Percentiles rank a stretch among this genome's conserved stretches.
phyloP scores from a whole-genome alignment of 192 early-diverging fungal species.

The Backusella mclennaniae region DNA sequence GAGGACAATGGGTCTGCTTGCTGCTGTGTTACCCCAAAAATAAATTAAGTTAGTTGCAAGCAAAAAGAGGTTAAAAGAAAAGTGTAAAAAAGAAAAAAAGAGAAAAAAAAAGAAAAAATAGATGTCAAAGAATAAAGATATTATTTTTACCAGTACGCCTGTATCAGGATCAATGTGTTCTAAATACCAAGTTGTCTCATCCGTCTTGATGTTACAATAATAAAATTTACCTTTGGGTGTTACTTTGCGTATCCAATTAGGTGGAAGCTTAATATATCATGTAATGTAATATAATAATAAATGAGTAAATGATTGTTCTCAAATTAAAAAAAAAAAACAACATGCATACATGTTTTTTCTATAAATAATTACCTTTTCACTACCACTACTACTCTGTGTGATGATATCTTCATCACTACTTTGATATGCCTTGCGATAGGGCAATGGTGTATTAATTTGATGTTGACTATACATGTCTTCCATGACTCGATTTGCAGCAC shows the following conservation, averaged over 20 bases:
- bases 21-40: not conserved
- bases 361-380: not conserved
- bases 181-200: constrained; percentile 56
- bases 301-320: not conserved
- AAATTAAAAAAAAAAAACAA: not conserved
- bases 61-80: not conserved
- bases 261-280: constrained; percentile 36
- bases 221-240: constrained; percentile 52
- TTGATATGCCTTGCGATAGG: not conserved
- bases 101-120: not conserved
- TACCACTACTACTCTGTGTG: not conserved
- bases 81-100: not conserved
- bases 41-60: not conserved
- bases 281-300: not conserved
- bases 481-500: constrained; percentile 14
- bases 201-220: constrained; percentile 61
- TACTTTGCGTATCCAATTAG: constrained; percentile 57
- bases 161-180: constrained; percentile 56
- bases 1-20: not conserved
- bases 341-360: not conserved
- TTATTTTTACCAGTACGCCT: constrained; percentile 42
- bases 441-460: not conserved
- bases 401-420: not conserved
- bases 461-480: constrained; percentile 1
- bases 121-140: not conserved